Percentiles rank a stretch among this genome's conserved stretches.
Evolutionary conservation across 2,329 filamentous ascomycete species (phyloP).

Genomic region (Didymella segeticola): DNA sequence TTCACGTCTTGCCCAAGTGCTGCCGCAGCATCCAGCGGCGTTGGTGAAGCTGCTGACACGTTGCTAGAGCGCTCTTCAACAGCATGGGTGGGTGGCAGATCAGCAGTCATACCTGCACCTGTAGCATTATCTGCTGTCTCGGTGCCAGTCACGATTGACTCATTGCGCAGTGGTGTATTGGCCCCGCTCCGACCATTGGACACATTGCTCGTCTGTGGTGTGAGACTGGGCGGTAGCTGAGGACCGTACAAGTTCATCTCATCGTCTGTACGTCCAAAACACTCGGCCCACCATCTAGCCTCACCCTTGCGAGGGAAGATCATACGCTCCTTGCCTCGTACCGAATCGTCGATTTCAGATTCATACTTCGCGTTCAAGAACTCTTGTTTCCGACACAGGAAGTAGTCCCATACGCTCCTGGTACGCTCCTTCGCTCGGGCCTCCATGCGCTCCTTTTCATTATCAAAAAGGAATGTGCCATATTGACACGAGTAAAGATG

Average conservation of each 20-base stretch:
- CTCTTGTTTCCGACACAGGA: conserved; percentile 78
- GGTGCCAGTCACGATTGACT: conserved; percentile 44
- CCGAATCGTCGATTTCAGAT: conserved; percentile 74
- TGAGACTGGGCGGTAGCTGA: conserved; percentile 33
- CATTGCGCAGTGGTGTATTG: conserved; percentile 36
- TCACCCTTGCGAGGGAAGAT: conserved; percentile 79
- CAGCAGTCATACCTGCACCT: conserved; percentile 37
- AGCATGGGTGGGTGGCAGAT: conserved; percentile 35
- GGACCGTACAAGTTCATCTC: conserved; percentile 80
- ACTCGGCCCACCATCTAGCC: conserved; percentile 91
- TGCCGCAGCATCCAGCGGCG: conserved; percentile 37
- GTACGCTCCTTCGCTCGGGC: conserved; percentile 73
- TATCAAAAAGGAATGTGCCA: conserved; percentile 95
- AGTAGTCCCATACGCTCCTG: conserved; percentile 94
- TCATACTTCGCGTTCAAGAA: conserved; percentile 87
- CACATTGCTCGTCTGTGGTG: conserved; percentile 37
- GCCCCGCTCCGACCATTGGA: conserved; percentile 35
- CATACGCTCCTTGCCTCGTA: conserved; percentile 80
- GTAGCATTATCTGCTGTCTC: conserved; percentile 44
- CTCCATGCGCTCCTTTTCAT: conserved; percentile 83
- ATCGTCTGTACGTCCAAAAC: conserved; percentile 83
- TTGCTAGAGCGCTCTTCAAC: conserved; percentile 21
- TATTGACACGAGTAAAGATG: conserved; percentile 97
- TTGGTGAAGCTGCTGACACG: conserved; percentile 16
- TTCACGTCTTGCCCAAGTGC: conserved; percentile 38